Evolutionary conservation across 208 protist genomes (phyloP), one percentile per base, ranked within the genome.

Genomic region (Hexamita inflata): DNA sequence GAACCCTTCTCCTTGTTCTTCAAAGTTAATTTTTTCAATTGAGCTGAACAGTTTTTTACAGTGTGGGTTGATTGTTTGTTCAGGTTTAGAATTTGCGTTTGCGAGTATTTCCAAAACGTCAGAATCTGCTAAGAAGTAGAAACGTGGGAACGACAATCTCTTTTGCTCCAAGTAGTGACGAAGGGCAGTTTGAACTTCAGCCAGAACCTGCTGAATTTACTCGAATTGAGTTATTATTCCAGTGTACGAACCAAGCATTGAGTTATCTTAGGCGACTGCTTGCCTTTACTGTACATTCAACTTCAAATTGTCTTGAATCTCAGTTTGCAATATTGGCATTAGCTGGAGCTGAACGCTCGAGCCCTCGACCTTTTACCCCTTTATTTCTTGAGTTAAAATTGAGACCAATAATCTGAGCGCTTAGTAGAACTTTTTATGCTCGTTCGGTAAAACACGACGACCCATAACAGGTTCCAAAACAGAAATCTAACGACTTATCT

Each of bases 111-210:
- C 95, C 1, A 99, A 87, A 73, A 99, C 83, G 82, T 99, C 96
- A 81, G 98, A 94, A 87, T 99, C 96, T 49, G 95, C 95, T 53
- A 98, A 89, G 81, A 98, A 99, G 83, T 97, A 99, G 87, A 99
- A 98, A 74, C 95, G 90, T 0, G 95, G 92, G 81, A 98, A 99
- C 73, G 87, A 82, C 7, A 84, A 70, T 42, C 95, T 89, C 85
- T 98, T 92, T 15, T 84, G 84, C 81, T 98, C 94, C 1, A 99
- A 86, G 80, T 97, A 99, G 61, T 90, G 88, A 45, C 90, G 92
- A 26, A 98, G 87, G 28, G 89, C 66, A 53, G 58, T 57, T 73
- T 78, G 60, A n/a, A 68, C 7, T 9, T 70, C 64, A 38, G 4
- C n/a, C 26, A 70, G n/a, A n/a, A 70, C 11, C 26, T n/a, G 15